A percentile compares a stretch with the other conserved stretches of the same genome.
Conservation (phyloP, 441 rosid genomes). For the Brassica hybrid region DNA sequence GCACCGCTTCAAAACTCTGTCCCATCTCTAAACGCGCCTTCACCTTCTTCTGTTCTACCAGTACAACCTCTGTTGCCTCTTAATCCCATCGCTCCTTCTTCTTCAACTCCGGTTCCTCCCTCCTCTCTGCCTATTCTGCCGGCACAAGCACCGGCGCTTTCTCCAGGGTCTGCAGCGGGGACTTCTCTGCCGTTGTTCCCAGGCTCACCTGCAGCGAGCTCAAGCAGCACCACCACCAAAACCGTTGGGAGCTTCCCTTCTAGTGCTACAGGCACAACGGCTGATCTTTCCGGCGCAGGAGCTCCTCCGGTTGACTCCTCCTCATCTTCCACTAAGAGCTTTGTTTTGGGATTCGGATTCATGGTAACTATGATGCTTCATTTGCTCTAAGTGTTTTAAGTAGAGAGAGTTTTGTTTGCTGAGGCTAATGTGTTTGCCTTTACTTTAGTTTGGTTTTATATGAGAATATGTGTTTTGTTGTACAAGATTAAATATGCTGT, state of each 20-base stretch:
- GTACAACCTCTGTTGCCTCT: slow-evolving; percentile 41
- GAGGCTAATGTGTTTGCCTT: slow-evolving; percentile 23
- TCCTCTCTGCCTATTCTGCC: slow-evolving; percentile 40
- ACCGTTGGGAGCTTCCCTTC: slow-evolving; percentile 40
- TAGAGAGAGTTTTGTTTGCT: slow-evolving; percentile 1
- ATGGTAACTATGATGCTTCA: slow-evolving; percentile 39
- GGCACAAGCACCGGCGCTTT: slow-evolving; percentile 19
- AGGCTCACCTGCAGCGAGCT: slow-evolving; percentile 33
- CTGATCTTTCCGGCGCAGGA: slow-evolving; percentile 27
- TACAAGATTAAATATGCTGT: background rate
- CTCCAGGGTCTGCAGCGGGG: slow-evolving; percentile 33
- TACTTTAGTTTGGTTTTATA: slow-evolving; percentile 4
- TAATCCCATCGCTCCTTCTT: slow-evolving; percentile 39
- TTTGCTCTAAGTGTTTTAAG: slow-evolving; percentile 25
- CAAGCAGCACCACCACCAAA: slow-evolving; percentile 40
- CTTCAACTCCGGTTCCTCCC: slow-evolving; percentile 40
- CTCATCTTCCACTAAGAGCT: slow-evolving; percentile 6
- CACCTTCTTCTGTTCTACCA: slow-evolving; percentile 44
- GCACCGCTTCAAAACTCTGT: slow-evolving; percentile 39
- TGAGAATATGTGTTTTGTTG: slow-evolving; percentile 9
- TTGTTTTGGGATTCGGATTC: slow-evolving; percentile 38
- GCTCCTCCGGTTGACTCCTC: slow-evolving; percentile 31
- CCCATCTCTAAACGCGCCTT: slow-evolving; percentile 39
- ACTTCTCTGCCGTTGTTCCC: slow-evolving; percentile 40
- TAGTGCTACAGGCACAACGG: slow-evolving; percentile 18